Evolutionary conservation across 495 filamentous ascomycete species (phyloP), one percentile per base, ranked within the genome.

Genomic region (Opeltia flavorubescens): DNA sequence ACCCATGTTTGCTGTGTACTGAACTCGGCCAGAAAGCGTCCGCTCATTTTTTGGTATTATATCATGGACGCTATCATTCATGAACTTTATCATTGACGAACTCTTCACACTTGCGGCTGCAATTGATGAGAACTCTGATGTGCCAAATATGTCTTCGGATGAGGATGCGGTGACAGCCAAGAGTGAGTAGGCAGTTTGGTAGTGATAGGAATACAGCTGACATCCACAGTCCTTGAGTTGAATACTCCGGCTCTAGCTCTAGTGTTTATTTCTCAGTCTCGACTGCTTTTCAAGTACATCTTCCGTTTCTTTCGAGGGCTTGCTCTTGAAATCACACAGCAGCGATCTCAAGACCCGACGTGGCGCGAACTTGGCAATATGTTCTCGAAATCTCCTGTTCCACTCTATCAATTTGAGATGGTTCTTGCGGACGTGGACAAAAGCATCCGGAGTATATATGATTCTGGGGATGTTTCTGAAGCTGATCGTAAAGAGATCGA

Each of bases 241-340:
- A 70, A 64, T 20, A 65, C 58, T 60, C 80, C 65, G 52, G 76
- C 48, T 50, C 64, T 85, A 12, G 66, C 80, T 21, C 67, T 93
- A 21, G 67, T 85, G 49, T 66, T 87, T 40, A 65, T 87, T 40
- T 73, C 89, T 20, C 80, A 79, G 48, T 80, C 83, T 12, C 77
- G 86, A 9, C 73, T 76, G 36, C 80, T 88, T 53, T 65, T 89
- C 43, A 72, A 71, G 15, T 78, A 78, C 33, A 70, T 77, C 46
- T 85, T 79, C 60, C 80, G 77, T 41, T 75, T 74, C 25, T 70
- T 88, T 26, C 66, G 65, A 33, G 61, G 62, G 34, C 53, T 75
- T 18, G 42, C 26, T 12, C 26, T 11, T 5, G 51, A 55, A 48
- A 15, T 30, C 28, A 18, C 38, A 47, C 28, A 41, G 25, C 29